Evolutionary conservation across 805 yeast species (phyloP), one percentile per base, ranked within the genome.

Genomic region (Candida boidinii): DNA sequence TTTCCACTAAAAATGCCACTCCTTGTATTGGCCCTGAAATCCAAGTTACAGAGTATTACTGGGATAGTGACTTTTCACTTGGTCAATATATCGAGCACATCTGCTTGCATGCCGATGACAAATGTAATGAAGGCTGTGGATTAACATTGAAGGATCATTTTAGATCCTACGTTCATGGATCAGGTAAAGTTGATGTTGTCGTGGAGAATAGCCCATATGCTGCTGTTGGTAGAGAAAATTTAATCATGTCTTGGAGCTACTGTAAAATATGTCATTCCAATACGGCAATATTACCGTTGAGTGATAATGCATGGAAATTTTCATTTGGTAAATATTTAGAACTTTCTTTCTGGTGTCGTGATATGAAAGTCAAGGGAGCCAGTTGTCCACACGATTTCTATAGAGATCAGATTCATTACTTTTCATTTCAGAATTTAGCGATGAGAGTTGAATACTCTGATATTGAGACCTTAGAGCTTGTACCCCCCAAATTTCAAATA

Each of bases 241-340:
- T 78, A 10, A 76, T 94, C 26, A 59, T 87, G 34, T 80, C 88
- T 63, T 92, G 98, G 98, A 83, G 94, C 51, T 76, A 70, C 43
- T 92, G 99, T 54, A 83, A 80, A 36, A 67, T 65, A 31, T 92
- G 99, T 53, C 72, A 76, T 11, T 70, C 67, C 23, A 65, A 79
- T 0, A 77, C 94, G 3, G 92, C 96, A 0, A 76, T 81, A 5
- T 59, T 79, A 11, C 83, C 84, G 14, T 75, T 94, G 79, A 81
- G 83, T 45, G 90, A 86, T 30, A 77, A 77, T 25, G 78, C 96
- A 0, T 88, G 94, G 79, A 86, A 79, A 48, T 79, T 78, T 42
- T 90, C 97, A 0, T 79, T 92, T 56, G 98, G 97, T 1, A 94
- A 94, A 50, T 92, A 83, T 51, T 61, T 92, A 17, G 97, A 92